Evolutionary conservation across 208 protist genomes (phyloP).

Genomic region (Tritrichomonas foetus): DNA sequence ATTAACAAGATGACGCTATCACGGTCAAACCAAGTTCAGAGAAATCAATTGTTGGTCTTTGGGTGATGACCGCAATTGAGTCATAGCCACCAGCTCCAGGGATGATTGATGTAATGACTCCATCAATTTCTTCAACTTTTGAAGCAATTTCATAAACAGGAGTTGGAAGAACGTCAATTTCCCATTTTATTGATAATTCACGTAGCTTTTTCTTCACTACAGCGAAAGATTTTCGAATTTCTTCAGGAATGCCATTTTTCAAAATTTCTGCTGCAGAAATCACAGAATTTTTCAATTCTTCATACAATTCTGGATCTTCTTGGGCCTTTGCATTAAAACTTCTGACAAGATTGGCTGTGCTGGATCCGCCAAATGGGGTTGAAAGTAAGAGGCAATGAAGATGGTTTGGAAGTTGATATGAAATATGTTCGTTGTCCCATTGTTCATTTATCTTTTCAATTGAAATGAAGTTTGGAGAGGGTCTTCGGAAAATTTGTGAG

Average conservation of each 20-base stretch:
- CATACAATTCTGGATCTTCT: not conserved
- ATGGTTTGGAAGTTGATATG: not conserved
- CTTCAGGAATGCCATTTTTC: no score
- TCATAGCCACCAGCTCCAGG: conserved; percentile 19
- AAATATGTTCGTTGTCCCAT: not conserved
- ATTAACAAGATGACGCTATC: not conserved
- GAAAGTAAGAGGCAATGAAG: not conserved
- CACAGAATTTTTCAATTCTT: not conserved
- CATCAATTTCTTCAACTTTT: not conserved
- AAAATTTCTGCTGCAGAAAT: not conserved
- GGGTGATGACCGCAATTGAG: not conserved
- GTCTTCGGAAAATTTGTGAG: not conserved
- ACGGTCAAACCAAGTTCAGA: not conserved
- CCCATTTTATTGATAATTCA: not conserved
- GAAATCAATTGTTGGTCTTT: not conserved
- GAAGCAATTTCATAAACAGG: not conserved
- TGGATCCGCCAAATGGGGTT: not conserved
- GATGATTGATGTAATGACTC: not conserved
- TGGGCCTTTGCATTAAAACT: not conserved
- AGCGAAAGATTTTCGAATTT: not conserved
- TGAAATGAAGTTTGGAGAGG: not conserved
- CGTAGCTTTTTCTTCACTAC: not conserved
- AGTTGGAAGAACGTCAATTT: not conserved
- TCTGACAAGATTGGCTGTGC: not conserved
- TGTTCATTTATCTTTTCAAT: not conserved